A percentile compares a stretch with the other conserved stretches of the same genome.
Evolutionary conservation across 208 protist species (phyloP).

Genomic region (Leishmania tarentolae): DNA sequence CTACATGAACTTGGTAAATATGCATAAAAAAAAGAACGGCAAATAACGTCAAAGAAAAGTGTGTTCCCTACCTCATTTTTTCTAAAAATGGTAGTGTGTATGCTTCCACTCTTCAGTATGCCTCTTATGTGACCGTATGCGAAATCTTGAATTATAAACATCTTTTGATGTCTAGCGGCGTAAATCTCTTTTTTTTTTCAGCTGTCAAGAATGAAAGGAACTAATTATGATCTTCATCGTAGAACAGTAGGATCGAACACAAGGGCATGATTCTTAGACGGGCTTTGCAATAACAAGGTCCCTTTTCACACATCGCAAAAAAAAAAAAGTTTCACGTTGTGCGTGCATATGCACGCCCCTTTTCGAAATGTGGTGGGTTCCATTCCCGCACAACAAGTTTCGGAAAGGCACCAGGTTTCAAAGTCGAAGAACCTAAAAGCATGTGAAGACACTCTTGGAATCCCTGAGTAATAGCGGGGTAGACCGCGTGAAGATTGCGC

Average conservation of each 20-base stretch:
- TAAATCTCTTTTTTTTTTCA: not conserved
- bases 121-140: not conserved
- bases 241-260: not conserved
- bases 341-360: conserved; percentile 53
- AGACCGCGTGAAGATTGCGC: conserved; percentile 71
- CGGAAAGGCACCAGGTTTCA: conserved; percentile 90
- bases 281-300: not conserved
- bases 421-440: conserved; percentile 81
- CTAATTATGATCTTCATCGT: not conserved
- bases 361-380: conserved; percentile 72
- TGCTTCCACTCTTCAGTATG: not conserved
- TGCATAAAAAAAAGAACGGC: not conserved
- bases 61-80: not conserved
- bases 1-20: not conserved
- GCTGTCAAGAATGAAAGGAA: not conserved
- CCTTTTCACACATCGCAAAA: not conserved
- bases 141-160: not conserved
- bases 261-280: not conserved
- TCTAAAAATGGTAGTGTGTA: not conserved
- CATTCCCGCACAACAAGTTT: conserved; percentile 78
- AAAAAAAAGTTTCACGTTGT: conserved; percentile 9
- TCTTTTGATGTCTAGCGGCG: not conserved
- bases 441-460: conserved; percentile 93
- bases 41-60: too few relatives aligned
- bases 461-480: conserved; percentile 84